Base-by-base conservation (phyloP, 805 yeast species). In the Candida chilensis region DNA sequence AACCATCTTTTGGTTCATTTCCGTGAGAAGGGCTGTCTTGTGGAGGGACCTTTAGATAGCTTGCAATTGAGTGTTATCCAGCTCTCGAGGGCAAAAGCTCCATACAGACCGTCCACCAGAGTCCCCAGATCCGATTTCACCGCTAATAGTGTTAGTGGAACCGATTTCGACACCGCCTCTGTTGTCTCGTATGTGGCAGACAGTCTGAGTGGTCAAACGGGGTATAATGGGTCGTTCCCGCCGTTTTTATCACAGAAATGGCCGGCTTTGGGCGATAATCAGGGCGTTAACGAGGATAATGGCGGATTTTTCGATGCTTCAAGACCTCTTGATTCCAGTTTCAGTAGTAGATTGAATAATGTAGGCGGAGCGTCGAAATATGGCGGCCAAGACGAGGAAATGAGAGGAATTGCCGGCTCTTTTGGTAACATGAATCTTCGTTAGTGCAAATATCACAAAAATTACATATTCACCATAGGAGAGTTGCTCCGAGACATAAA, bases 21-120 rank as follows among this genome's bases (percentile, higher is more conserved):
- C 57, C 67, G 94, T 54, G 90, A 84, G 42, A 72, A 70, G 33
- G 94, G 94, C 1, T 82, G 94, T 53, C 60, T 88, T 19, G 96
- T 88, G 17, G 96, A 88, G 51, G 96, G 96, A 8, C 75, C 85
- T 2, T 62, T 88, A 40, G 90, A 81, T 35, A 82, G 76, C 41
- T 64, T 88, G 38, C 92, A 80, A 48, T 56, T 81, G 30, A 77
- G 87, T 36, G 63, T 78, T 34, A 76, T 81, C 15, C 80, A 73
- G 38, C 60, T 64, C 36, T 50, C 48, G 14, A 55, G 49, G 38
- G 55, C 55, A 34, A 27, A 41, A 13, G 30, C 31, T 13, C 24
- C 17, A 4, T 22, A 28, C 14, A 24, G 31, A 7, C 25, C 8
- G 25, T n/a, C 11, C 5, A 17, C 9, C 4, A 16, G 13, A 11